Evolutionary conservation across 331 rosid species (phyloP).

Genomic region (Telfairia occidentalis): DNA sequence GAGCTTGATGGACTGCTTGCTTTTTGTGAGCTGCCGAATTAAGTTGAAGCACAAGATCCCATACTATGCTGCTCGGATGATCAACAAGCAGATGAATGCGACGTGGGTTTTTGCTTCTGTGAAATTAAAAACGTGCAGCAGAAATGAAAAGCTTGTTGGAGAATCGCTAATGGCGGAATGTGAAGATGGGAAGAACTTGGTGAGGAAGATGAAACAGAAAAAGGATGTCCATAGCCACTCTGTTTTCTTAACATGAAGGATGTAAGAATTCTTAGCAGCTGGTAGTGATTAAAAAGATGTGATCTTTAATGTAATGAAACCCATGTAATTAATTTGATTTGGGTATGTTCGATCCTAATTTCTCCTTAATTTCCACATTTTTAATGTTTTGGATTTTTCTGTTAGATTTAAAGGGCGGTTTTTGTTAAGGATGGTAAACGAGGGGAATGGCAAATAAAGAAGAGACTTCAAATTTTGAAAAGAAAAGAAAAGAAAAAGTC

Average conservation of each 20-base stretch:
- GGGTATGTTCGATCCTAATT: neutral
- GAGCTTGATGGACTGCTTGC: constrained; percentile 56
- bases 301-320: neutral
- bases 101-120: constrained; percentile 40
- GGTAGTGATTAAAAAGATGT: neutral
- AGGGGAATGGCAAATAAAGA: too few relatives aligned
- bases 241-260: neutral
- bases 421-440: too few relatives aligned
- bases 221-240: neutral
- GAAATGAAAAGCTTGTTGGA: constrained; percentile 7
- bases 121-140: constrained; percentile 5
- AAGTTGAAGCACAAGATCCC: constrained; percentile 26
- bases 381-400: neutral
- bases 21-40: constrained; percentile 21
- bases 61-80: constrained; percentile 35
- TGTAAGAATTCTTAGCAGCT: neutral
- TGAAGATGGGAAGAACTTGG: constrained; percentile 3
- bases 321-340: neutral
- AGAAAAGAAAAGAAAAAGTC: too few relatives aligned
- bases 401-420: too few relatives aligned
- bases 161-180: neutral
- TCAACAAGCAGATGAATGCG: constrained; percentile 46
- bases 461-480: too few relatives aligned
- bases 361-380: neutral
- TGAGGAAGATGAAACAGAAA: constrained; percentile 15